Base-by-base conservation (phyloP, 169 alveolate species). In the Babesia bovis region DNA sequence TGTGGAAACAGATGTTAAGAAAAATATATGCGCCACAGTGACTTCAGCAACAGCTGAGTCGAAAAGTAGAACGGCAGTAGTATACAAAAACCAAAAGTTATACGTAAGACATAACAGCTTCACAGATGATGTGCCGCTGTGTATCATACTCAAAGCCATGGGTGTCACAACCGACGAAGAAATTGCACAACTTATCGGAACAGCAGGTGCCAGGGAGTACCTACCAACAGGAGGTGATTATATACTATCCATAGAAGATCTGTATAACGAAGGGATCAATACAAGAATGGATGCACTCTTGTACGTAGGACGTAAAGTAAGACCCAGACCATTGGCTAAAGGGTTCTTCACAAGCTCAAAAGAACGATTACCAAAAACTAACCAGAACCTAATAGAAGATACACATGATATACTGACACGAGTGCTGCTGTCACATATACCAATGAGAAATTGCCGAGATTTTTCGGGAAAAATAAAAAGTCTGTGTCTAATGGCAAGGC, bases 111-210 rank as follows among this genome's bases (percentile, higher is more conserved):
- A 96, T 71, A 97, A 97, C 81, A 91, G 98, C 21, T 96, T 96
- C 52, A 83, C 92, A 49, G 99, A 96, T 67, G 99, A 97, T 68
- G 94, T 97, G 45, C 99, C 99, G 23, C 84, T 97, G 56, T 91
- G 97, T 81, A 95, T 98, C 42, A 90, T 96, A n/a, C 92, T 98
- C 50, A 96, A 96, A 84, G 99, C 99, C 3, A 90, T 98, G 97
- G 99, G 99, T 28, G 91, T 97, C 30, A 96, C 95, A 67, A 91
- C 97, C 44, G 99, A 98, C 82, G 98, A 97, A 89, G 99, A 98
- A 85, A 96, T 98, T 32, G 91, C 97, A 52, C 97, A 96, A 85
- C 77, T 96, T 91, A 94, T 98, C 52, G 97, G 99, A 42, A 84
- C 96, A 19, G 92, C 93, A 28, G 56, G 84, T 23, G 42, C 79